These are phyloP conservation scores for Lactarius evosmus DNA, from an alignment of 768 basidiomycete species.

Conservation along the genomic window DNA sequence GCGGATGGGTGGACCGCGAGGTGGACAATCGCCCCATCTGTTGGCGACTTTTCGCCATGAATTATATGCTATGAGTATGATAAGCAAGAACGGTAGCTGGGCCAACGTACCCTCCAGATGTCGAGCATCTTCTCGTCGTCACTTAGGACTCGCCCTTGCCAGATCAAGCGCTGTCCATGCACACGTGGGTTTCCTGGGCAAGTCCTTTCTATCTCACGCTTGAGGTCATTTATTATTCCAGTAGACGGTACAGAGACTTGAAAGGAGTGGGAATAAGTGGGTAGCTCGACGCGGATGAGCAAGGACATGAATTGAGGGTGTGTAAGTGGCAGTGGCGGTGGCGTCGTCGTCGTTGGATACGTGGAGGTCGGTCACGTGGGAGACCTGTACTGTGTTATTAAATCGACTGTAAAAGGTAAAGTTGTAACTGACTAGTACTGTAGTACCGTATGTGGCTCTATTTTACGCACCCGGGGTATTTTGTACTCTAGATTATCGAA, in stretches of 20 bases:
- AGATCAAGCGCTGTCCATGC: conserved; percentile 75
- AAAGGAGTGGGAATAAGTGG: conserved; percentile 71
- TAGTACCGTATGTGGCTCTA: not conserved
- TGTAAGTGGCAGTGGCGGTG: not conserved
- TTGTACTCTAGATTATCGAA: not conserved
- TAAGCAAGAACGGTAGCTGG: not conserved
- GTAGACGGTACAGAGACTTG: conserved; percentile 46
- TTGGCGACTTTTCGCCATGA: conserved; percentile 41
- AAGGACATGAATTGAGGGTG: conserved; percentile 26
- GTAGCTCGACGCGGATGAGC: conserved; percentile 64
- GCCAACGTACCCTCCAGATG: conserved; percentile 61
- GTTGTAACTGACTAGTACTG: no score
- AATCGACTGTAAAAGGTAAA: no score
- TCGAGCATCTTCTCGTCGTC: conserved; percentile 64
- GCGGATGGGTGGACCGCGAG: conserved; percentile 78
- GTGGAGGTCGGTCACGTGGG: conserved; percentile 25
- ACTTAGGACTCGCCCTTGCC: conserved; percentile 62
- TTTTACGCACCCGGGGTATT: not conserved
- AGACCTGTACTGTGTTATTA: not conserved
- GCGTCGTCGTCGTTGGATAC: conserved; percentile 1
- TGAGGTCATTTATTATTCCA: conserved; percentile 59
- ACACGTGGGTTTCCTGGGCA: conserved; percentile 64
- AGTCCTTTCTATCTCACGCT: conserved; percentile 55
- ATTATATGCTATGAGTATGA: not conserved
- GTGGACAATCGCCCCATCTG: conserved; percentile 63